These are phyloP conservation scores for Guyanaporus albipodus DNA, from an alignment of 768 basidiomycete genomes.

Conservation along the genomic window DNA sequence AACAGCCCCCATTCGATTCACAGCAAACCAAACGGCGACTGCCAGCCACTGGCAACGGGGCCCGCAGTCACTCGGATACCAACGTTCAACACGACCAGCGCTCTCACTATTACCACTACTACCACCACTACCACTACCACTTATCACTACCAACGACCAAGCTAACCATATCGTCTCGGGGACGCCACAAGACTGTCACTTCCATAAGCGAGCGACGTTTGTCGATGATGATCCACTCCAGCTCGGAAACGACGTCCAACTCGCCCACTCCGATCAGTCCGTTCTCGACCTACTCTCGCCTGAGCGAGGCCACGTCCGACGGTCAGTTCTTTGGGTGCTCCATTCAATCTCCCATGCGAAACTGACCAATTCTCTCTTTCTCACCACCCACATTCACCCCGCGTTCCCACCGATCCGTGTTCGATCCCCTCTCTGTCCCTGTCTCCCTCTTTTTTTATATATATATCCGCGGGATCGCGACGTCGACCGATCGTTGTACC, in stretches of 20 bases:
- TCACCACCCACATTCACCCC: neutral
- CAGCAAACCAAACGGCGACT: no score
- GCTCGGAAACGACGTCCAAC: conserved; percentile 34
- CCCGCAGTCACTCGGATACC: no score
- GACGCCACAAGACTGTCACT: neutral
- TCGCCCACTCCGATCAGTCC: conserved; percentile 36
- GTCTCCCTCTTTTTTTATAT: no score
- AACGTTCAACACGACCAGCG: no score
- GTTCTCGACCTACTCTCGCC: conserved; percentile 36
- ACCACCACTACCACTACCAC: no score
- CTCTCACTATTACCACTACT: no score
- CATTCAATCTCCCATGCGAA: neutral
- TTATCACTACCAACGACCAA: no score
- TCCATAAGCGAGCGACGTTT: conserved; percentile 17
- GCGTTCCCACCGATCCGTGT: conserved; percentile 1
- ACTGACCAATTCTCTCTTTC: conserved; percentile 1
- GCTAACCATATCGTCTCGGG: no score
- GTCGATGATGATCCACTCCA: conserved; percentile 31
- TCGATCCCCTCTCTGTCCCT: no score
- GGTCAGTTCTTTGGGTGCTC: conserved; percentile 29
- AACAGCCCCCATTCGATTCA: no score
- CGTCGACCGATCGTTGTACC: conserved; percentile 1
- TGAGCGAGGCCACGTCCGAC: conserved; percentile 54
- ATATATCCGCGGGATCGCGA: conserved; percentile 10
- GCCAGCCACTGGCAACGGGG: no score